Evolutionary conservation across 2,329 filamentous ascomycete species (phyloP).

Genomic region (Chaetomium strumarium): DNA sequence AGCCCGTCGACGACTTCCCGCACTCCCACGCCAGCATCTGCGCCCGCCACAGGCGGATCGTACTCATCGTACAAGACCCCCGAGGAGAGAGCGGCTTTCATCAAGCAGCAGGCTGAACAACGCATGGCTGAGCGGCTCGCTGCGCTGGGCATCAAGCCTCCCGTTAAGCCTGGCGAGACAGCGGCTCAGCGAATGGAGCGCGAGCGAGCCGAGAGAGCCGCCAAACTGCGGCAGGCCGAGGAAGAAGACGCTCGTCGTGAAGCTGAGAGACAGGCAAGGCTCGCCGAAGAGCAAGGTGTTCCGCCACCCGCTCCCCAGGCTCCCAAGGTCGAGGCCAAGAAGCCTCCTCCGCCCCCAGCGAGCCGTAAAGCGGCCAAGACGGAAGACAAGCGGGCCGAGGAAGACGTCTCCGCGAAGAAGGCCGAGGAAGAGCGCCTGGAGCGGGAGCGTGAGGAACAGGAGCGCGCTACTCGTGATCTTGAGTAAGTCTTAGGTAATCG

Average conservation of each 20-base stretch:
- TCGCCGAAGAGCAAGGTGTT: constrained; percentile 68
- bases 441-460: constrained; percentile 70
- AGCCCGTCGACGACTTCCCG: constrained; percentile 48
- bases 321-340: constrained; percentile 48
- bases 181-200: constrained; percentile 80
- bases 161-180: constrained; percentile 72
- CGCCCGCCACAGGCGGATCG: constrained; percentile 46
- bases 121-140: constrained; percentile 95
- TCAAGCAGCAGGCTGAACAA: constrained; percentile 94
- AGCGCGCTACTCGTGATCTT: constrained; percentile 64
- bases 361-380: constrained; percentile 63
- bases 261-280: constrained; percentile 73
- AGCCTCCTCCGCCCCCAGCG: constrained; percentile 66
- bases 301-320: constrained; percentile 51
- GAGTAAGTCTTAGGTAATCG: constrained; percentile 63
- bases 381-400: constrained; percentile 52
- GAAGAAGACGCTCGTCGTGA: constrained; percentile 90
- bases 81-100: constrained; percentile 90
- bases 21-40: constrained; percentile 45
- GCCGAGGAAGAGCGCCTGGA: constrained; percentile 61
- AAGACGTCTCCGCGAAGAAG: constrained; percentile 48
- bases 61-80: constrained; percentile 84
- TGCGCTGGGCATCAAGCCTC: constrained; percentile 83
- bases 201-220: constrained; percentile 79
- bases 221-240: constrained; percentile 82